These are phyloP conservation scores for Sergeia podlipaevii DNA, from an alignment of 208 protist genomes.

Conservation along the genomic window DNA sequence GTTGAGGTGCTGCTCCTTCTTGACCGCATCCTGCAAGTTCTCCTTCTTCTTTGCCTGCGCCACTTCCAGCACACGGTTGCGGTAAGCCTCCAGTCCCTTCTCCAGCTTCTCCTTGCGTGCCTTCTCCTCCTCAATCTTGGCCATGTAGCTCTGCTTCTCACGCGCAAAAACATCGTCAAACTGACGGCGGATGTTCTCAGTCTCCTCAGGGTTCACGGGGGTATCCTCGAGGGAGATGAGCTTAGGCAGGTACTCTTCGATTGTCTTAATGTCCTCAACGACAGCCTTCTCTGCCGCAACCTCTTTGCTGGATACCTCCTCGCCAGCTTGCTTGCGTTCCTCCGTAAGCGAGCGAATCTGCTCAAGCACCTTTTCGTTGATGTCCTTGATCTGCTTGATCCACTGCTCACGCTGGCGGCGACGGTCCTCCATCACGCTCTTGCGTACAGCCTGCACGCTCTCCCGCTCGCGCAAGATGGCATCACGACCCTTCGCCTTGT, in stretches of 20 bases:
- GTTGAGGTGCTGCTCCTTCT: conserved; percentile 82
- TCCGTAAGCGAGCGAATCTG: conserved; percentile 64
- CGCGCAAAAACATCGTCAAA: conserved; percentile 84
- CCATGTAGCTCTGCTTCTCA: conserved; percentile 76
- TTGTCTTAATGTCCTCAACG: conserved; percentile 76
- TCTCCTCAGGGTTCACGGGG: conserved; percentile 78
- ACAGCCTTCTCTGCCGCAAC: conserved; percentile 72
- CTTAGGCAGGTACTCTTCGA: conserved; percentile 85
- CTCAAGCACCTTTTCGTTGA: conserved; percentile 83
- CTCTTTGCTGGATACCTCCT: conserved; percentile 63
- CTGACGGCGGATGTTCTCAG: conserved; percentile 81
- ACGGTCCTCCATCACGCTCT: conserved; percentile 64
- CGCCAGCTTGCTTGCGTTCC: conserved; percentile 70
- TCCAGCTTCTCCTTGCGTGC: conserved; percentile 85
- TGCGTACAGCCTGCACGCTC: conserved; percentile 65
- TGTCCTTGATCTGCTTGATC: conserved; percentile 88
- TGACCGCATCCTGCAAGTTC: conserved; percentile 69
- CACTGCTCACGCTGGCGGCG: conserved; percentile 84
- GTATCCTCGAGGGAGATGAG: conserved; percentile 88
- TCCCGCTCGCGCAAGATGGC: conserved; percentile 74
- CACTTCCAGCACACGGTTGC: conserved; percentile 66
- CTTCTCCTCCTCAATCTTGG: conserved; percentile 82
- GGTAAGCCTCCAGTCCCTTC: conserved; percentile 82
- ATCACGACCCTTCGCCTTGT: conserved; percentile 82
- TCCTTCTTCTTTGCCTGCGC: conserved; percentile 85